Percentiles rank a stretch among this genome's conserved stretches.
These are phyloP conservation scores for Penicillium fuscoglaucum DNA, from an alignment of 2,329 filamentous ascomycete species.

Conservation along the genomic window DNA sequence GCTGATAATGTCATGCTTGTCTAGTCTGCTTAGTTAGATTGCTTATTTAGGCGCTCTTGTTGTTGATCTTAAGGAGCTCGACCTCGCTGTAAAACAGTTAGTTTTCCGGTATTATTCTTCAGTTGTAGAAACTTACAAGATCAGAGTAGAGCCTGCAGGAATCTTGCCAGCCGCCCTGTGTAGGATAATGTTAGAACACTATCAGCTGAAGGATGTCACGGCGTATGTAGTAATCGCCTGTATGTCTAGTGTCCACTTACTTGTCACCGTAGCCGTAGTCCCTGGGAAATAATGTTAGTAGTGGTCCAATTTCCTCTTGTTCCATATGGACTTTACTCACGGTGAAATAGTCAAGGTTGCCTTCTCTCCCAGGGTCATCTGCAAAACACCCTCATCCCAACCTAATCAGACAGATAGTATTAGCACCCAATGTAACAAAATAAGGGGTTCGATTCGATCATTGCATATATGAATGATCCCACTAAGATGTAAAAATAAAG, in stretches of 20 bases:
- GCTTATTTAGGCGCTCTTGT: slow-evolving; percentile 44
- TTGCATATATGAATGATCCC: background rate
- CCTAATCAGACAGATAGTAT: slow-evolving; percentile 40
- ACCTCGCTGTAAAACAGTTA: slow-evolving; percentile 57
- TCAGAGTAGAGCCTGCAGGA: slow-evolving; percentile 67
- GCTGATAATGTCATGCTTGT: background rate
- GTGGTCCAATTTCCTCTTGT: background rate
- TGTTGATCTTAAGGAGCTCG: slow-evolving; percentile 65
- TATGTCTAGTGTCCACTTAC: slow-evolving; percentile 28
- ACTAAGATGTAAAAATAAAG: background rate
- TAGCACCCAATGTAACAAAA: background rate
- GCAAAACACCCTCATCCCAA: slow-evolving; percentile 78
- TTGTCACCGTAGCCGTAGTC: slow-evolving; percentile 40
- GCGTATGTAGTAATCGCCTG: background rate
- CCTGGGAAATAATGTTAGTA: slow-evolving; percentile 14
- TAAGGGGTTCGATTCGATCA: background rate
- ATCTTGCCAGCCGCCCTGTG: slow-evolving; percentile 49
- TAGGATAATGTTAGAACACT: slow-evolving; percentile 10
- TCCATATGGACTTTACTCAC: slow-evolving; percentile 48
- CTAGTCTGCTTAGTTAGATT: background rate
- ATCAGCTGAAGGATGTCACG: background rate
- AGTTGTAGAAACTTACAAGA: slow-evolving; percentile 67
- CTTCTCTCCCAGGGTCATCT: slow-evolving; percentile 89
- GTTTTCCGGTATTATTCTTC: background rate
- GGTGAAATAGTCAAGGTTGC: slow-evolving; percentile 76